Evolutionary conservation across 73 alveolate genomes (phyloP).

Genomic region (Tetrahymena malaccensis): DNA sequence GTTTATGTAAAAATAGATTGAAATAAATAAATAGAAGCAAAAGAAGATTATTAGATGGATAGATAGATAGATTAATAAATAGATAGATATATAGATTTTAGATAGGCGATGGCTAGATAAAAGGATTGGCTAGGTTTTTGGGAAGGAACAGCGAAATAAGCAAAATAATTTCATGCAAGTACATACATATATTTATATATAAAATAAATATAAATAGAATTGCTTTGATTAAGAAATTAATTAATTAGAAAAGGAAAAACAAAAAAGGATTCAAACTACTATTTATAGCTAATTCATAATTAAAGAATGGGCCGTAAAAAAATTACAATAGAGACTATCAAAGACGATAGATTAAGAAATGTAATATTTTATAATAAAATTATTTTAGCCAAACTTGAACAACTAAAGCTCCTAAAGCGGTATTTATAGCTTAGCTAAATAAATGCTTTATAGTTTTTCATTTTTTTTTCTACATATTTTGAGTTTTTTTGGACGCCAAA

Average conservation of each 20-base stretch:
- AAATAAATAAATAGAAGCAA: no score
- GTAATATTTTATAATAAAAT: constrained; percentile 6
- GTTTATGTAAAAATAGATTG: no score
- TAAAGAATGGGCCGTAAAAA: constrained; percentile 41
- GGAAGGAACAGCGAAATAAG: neutral
- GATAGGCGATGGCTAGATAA: neutral
- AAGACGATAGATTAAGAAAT: constrained; percentile 43
- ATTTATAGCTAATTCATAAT: neutral
- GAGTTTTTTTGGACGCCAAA: neutral
- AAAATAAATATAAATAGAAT: neutral
- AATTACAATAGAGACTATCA: constrained; percentile 14
- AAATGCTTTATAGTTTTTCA: neutral
- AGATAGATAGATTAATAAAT: neutral
- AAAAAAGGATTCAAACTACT: constrained; percentile 61
- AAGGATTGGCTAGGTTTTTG: neutral
- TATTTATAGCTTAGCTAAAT: neutral
- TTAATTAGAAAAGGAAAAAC: constrained; percentile 56
- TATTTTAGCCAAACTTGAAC: neutral
- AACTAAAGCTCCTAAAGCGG: neutral
- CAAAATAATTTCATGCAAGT: neutral
- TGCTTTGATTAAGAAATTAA: neutral
- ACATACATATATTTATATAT: neutral
- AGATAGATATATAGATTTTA: neutral
- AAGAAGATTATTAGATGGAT: neutral
- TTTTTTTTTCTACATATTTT: constrained; percentile 1